These are phyloP conservation scores for Graphium sp. DNA, from an alignment of 2,329 filamentous ascomycete species.

Conservation along the genomic window DNA sequence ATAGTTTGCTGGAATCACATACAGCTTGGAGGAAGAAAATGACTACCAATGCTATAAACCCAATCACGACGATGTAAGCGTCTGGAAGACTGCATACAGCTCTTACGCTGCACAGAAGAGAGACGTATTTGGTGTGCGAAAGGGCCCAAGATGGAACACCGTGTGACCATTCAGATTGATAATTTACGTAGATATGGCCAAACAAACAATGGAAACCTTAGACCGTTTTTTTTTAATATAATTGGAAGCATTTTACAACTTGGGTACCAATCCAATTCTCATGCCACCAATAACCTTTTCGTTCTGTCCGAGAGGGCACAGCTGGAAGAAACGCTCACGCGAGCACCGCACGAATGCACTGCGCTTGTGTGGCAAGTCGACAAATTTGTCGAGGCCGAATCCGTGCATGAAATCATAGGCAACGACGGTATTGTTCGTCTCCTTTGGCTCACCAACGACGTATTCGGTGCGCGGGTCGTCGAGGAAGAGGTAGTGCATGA, in stretches of 20 bases:
- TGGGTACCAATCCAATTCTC: slow-evolving; percentile 32
- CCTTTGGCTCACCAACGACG: slow-evolving; percentile 55
- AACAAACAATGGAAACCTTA: too few species aligned
- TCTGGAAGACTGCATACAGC: too few species aligned
- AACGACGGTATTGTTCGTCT: slow-evolving; percentile 51
- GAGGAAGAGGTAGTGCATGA: slow-evolving; percentile 47
- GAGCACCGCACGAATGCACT: slow-evolving; percentile 49
- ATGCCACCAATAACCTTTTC: slow-evolving; percentile 39
- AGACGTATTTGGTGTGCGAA: too few species aligned
- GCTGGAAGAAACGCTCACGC: slow-evolving; percentile 53
- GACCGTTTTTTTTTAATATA: too few species aligned
- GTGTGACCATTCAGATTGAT: too few species aligned
- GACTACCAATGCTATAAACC: too few species aligned
- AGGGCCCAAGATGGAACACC: too few species aligned
- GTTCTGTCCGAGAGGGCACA: slow-evolving; percentile 38
- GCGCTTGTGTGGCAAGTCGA: slow-evolving; percentile 57
- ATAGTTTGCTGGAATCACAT: slow-evolving; percentile 39
- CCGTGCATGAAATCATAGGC: slow-evolving; percentile 62
- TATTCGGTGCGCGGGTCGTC: slow-evolving; percentile 40
- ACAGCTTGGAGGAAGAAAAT: too few species aligned
- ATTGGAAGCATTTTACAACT: slow-evolving; percentile 29
- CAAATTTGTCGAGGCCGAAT: slow-evolving; percentile 54
- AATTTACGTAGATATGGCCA: too few species aligned
- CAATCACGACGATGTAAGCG: too few species aligned
- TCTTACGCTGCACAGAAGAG: too few species aligned